These are phyloP conservation scores for Remersonia thermophila DNA, from an alignment of 2,329 filamentous ascomycete genomes.

Conservation along the genomic window DNA sequence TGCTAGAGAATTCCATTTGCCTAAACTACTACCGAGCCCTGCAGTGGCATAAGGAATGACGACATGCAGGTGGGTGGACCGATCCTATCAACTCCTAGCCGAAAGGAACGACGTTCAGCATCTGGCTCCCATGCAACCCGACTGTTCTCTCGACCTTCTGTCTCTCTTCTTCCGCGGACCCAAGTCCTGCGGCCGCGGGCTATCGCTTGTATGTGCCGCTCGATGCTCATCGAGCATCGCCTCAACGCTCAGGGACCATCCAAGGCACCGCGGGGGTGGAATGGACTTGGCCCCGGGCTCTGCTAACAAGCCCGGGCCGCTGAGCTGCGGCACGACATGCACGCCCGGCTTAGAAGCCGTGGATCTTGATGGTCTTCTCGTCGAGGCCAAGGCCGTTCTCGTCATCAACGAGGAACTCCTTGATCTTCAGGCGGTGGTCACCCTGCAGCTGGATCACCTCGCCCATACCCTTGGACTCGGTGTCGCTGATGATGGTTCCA, in stretches of 20 bases:
- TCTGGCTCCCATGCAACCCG: slow-evolving; percentile 7
- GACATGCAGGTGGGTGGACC: slow-evolving; percentile 13
- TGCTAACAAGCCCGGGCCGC: slow-evolving; percentile 9
- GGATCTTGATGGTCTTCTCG: slow-evolving; percentile 88
- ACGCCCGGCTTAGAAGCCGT: slow-evolving; percentile 47
- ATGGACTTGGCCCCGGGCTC: slow-evolving; percentile 8
- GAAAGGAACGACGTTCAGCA: slow-evolving; percentile 10
- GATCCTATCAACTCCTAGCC: slow-evolving; percentile 9
- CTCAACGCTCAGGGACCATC: slow-evolving; percentile 8
- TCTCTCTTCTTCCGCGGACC: slow-evolving; percentile 5
- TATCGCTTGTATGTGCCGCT: slow-evolving; percentile 17
- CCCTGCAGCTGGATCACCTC: slow-evolving; percentile 99
- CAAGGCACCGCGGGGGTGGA: slow-evolving; percentile 4
- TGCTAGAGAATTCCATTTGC: slow-evolving; percentile 12
- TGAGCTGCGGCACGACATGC: slow-evolving; percentile 20
- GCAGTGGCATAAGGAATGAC: slow-evolving; percentile 14
- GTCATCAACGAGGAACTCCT: slow-evolving; percentile 94
- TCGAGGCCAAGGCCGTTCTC: slow-evolving; percentile 89
- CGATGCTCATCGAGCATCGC: slow-evolving; percentile 4
- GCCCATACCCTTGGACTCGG: slow-evolving; percentile 64
- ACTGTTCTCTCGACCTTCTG: background rate
- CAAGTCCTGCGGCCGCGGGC: slow-evolving; percentile 9
- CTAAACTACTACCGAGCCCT: slow-evolving; percentile 8
- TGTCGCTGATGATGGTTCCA: slow-evolving; percentile 95
- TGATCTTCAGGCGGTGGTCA: slow-evolving; percentile 97